Conservation (phyloP, 1,284 basidiomycete species). For the Stygiomarasmius scandens region DNA sequence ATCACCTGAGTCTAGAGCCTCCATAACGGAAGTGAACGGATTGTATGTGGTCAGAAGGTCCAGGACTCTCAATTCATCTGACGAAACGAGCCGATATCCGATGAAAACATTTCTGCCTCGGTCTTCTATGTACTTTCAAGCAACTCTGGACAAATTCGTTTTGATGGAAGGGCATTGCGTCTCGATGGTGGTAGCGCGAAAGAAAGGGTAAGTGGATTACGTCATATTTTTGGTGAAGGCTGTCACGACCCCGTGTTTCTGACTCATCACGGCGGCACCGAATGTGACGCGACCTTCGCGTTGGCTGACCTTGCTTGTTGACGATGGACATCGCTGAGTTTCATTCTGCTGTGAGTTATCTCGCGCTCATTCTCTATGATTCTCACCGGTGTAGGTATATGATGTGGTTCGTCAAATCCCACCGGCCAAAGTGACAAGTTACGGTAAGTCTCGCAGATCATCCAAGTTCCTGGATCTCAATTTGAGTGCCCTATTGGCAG, state of each 20-base stretch:
- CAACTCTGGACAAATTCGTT: too few species aligned
- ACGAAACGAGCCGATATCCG: too few species aligned
- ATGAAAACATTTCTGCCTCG: too few species aligned
- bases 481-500: constrained; percentile 35
- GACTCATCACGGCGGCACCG: neutral
- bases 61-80: too few species aligned
- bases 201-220: too few species aligned
- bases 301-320: neutral
- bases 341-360: constrained; percentile 54
- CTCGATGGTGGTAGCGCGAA: too few species aligned
- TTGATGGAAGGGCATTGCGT: too few species aligned
- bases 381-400: constrained; percentile 54
- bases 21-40: neutral
- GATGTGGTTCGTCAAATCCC: constrained; percentile 69
- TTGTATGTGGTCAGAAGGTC: neutral
- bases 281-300: neutral
- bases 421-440: constrained; percentile 63
- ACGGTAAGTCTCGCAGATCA: constrained; percentile 45
- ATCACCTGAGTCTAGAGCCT: neutral
- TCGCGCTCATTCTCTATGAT: neutral
- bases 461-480: neutral
- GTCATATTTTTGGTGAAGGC: too few species aligned
- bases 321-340: constrained; percentile 65
- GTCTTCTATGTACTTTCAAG: too few species aligned
- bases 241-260: neutral